These are phyloP conservation scores for Skeletonema costatum DNA, from an alignment of 108 stramenopile genomes.

Conservation along the genomic window DNA sequence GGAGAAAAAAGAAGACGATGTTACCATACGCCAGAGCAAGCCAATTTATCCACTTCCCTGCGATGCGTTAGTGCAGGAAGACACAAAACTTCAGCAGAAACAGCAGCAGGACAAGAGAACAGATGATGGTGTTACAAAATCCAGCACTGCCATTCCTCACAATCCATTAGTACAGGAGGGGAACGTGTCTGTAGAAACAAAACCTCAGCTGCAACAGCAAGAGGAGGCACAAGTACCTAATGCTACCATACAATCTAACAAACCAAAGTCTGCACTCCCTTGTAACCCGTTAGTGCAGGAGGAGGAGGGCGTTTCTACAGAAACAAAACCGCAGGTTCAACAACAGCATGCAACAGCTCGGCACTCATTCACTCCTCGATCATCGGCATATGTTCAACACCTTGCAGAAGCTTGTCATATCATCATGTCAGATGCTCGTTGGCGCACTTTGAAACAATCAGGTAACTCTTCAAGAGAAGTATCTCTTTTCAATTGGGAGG, in stretches of 20 bases:
- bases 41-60: background rate
- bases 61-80: background rate
- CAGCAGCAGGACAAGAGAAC: background rate
- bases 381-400: conserved; percentile 83
- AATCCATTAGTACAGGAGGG: background rate
- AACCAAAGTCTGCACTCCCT: background rate
- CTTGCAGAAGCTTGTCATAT: conserved; percentile 76
- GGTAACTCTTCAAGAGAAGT: background rate
- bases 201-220: background rate
- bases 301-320: background rate
- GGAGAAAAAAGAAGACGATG: background rate
- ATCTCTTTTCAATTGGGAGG: conserved; percentile 68
- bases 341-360: background rate
- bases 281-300: background rate
- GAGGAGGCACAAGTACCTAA: background rate
- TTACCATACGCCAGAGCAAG: background rate
- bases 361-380: conserved; percentile 27
- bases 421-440: conserved; percentile 69
- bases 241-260: background rate
- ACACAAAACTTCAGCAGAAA: background rate
- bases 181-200: background rate
- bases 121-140: background rate
- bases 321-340: background rate
- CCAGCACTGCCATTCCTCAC: too few relatives aligned
- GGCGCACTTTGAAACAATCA: conserved; percentile 34